phyloP scores from a whole-genome alignment of 2,329 filamentous ascomycete species.

The Cladobotryum mycophilum region DNA sequence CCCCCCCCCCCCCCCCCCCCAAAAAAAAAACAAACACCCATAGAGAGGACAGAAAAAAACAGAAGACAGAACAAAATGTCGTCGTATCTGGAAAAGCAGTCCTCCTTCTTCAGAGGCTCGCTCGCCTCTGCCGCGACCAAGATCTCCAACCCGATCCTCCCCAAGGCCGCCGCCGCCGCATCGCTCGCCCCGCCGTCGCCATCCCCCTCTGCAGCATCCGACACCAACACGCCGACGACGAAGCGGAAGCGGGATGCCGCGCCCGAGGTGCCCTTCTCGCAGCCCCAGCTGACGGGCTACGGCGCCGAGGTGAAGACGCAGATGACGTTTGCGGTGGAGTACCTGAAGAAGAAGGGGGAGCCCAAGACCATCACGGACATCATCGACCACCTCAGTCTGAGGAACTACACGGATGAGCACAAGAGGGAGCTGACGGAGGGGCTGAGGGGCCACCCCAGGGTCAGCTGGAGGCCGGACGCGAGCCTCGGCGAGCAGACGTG shows the following conservation, averaged over 20 bases:
- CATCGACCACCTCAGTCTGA: constrained; percentile 71
- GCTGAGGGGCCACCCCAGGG: constrained; percentile 57
- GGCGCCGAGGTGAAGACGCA: constrained; percentile 80
- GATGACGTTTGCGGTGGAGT: constrained; percentile 79
- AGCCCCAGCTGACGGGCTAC: constrained; percentile 68
- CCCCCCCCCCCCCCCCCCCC: too few relatives aligned
- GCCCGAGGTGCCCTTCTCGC: constrained; percentile 59
- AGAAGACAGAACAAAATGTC: constrained; percentile 43
- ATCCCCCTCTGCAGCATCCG: constrained; percentile 52
- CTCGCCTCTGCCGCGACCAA: constrained; percentile 59
- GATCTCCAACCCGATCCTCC: constrained; percentile 47
- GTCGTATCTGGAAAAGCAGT: constrained; percentile 58
- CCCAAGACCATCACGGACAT: constrained; percentile 69
- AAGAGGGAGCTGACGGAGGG: constrained; percentile 61
- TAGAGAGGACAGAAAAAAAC: neutral
- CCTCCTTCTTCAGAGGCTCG: constrained; percentile 55
- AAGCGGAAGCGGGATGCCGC: constrained; percentile 53
- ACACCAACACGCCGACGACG: constrained; percentile 57
- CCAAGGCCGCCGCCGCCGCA: constrained; percentile 24
- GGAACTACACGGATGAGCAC: constrained; percentile 52
- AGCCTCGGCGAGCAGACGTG: constrained; percentile 61
- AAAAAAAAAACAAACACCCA: neutral
- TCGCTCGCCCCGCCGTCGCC: constrained; percentile 54
- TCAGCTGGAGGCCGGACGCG: constrained; percentile 50
- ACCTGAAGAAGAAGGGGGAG: constrained; percentile 66